These are phyloP conservation scores for Coemansia nantahalensis DNA, from an alignment of 192 early-diverging fungal species.

Conservation along the genomic window DNA sequence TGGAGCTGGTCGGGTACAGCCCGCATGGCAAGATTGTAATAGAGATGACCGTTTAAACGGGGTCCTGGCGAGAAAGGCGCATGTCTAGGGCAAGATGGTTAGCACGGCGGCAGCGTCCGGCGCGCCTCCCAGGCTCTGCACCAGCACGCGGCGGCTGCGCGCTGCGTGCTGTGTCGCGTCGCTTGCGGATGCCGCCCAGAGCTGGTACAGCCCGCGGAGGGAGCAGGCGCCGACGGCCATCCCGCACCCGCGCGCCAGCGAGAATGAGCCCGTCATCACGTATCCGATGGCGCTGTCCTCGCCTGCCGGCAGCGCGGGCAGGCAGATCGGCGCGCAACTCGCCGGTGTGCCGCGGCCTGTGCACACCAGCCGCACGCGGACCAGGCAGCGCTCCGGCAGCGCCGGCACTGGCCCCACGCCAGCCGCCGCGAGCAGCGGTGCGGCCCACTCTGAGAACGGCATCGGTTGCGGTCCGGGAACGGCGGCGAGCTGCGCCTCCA, in stretches of 20 bases:
- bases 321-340: slow-evolving; percentile 31
- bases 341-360: slow-evolving; percentile 37
- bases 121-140: slow-evolving; percentile 30
- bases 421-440: slow-evolving; percentile 16
- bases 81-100: slow-evolving; percentile 17
- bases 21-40: too few species aligned
- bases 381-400: slow-evolving; percentile 26
- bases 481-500: not conserved
- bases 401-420: not conserved
- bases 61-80: not conserved
- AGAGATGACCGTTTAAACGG: too few species aligned
- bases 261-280: slow-evolving; percentile 43
- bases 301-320: not conserved
- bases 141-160: slow-evolving; percentile 2
- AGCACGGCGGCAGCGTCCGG: slow-evolving; percentile 24
- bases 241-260: slow-evolving; percentile 46
- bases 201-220: slow-evolving; percentile 29
- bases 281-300: slow-evolving; percentile 34
- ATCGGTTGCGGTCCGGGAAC: not conserved
- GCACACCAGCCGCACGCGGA: slow-evolving; percentile 42
- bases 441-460: slow-evolving; percentile 26
- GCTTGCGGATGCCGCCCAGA: slow-evolving; percentile 2
- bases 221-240: slow-evolving; percentile 50
- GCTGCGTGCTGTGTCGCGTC: not conserved
- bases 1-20: too few species aligned